Conservation (phyloP, 345 rosid genomes). For the Melaleuca alternifolia region DNA sequence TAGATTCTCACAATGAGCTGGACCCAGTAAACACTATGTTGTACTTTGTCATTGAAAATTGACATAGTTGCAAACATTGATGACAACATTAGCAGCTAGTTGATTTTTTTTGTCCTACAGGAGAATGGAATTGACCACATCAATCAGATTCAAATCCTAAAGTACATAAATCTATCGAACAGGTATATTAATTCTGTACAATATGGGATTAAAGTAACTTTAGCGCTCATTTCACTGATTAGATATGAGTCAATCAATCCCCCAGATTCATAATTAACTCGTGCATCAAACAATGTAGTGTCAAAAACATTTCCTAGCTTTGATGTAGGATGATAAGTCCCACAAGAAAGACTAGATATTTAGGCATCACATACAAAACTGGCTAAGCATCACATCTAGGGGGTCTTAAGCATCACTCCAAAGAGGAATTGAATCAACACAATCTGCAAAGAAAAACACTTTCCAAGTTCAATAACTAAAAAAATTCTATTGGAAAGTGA, state of each 20-base stretch:
- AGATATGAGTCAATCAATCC: background rate
- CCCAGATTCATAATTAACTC: background rate
- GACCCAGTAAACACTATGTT: background rate
- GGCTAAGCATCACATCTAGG: no score
- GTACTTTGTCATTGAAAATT: background rate
- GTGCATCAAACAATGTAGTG: background rate
- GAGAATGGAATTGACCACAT: background rate
- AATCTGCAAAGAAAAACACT: no score
- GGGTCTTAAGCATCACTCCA: accelerated
- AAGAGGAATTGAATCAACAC: no score
- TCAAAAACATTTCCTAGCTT: background rate
- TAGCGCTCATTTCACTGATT: accelerated
- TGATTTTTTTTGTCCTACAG: background rate
- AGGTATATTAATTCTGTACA: background rate
- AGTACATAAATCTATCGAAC: background rate
- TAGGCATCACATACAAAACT: background rate
- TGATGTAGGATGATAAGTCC: background rate
- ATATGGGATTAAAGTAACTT: background rate
- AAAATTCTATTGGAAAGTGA: no score
- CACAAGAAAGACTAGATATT: background rate
- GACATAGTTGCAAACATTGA: background rate
- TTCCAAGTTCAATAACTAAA: no score
- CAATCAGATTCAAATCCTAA: background rate
- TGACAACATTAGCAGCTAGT: accelerated
- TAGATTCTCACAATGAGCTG: background rate